Base-by-base conservation (phyloP, 2,329 filamentous ascomycete genomes). In the Calonectria pauciramosa region DNA sequence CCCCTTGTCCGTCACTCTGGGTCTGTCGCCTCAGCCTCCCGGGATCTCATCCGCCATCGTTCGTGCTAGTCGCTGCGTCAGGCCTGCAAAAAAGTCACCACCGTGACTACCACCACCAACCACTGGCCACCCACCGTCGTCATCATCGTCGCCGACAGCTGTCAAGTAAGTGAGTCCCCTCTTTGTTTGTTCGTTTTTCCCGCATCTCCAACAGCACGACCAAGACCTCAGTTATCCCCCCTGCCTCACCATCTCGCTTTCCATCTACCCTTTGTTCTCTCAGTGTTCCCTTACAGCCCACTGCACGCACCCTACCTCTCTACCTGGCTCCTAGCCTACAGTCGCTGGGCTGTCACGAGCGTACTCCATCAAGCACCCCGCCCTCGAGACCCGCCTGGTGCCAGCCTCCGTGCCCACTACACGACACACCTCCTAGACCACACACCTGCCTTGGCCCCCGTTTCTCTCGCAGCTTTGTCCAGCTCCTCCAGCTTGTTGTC, bases 311-410 rank as follows among this genome's bases (percentile, higher is more conserved):
- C 49, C 65, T 73, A 60, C 67, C 69, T 75, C 36, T 66, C 63
- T 67, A 73, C 18, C 51, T 64, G 63, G 72, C 72, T 65, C 30
- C 59, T 65, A 75, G 75, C 74, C 74, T 80, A 78, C 75, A 76
- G 73, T 80, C 70, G 71, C 77, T 77, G 76, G 79, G 79, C 78
- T 80, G 81, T 82, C 81, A 82, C 81, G 81, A 82, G 81, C 74
- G 77, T 82, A 78, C 80, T 81, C 80, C 81, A 81, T 81, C 70
- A 77, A 81, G 72, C 79, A 82, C 81, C 81, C 81, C 81, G 81
- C 81, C 80, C 78, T 78, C 73, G 59, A 80, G 81, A 82, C 81
- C 81, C 81, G 81, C 81, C 79, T 74, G 73, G 75, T 78, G 75
- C 80, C 79, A 81, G 80, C 80, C 78, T 81, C 75, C 73, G 72